Evolutionary conservation across 331 rosid genomes (phyloP), one percentile per base, ranked within the genome.

Genomic region (Rhamnella rubrinervis): DNA sequence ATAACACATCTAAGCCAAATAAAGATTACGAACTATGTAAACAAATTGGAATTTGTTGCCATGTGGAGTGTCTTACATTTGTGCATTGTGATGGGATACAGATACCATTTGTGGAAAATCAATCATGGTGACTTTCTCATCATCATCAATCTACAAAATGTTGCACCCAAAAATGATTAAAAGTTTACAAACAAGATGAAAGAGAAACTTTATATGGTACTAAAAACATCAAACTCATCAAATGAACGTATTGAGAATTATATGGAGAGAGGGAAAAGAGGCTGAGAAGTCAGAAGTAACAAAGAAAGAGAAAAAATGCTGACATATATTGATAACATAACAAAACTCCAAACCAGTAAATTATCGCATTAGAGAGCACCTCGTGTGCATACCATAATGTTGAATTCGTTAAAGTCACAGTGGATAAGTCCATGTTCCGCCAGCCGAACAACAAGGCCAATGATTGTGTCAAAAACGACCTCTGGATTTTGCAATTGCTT

Each of bases 71-170:
- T 61, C 96, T 82, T 84, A 92, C 97, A 92, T 92, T 78, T 92
- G 91, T 10, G 92, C 96, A 73, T 92, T 92, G 19, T 84, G 93
- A 77, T 92, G 96, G 12, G 89, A 87, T 68, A 89, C 88, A 64
- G 97, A 92, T 41, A 92, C 97, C 97, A 89, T 92, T 77, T 92
- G 96, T 6, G 96, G 97, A 83, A 92, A 92, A 79, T 92, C 96
- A 77, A 92, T 92, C 92, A 92, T 69, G 23, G 97, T 92, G 71
- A 92, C 46, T 60, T 84, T 86, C 81, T 87, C 96, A 13, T 92
- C 97, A 59, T 92, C 96, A 55, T 79, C 86, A 66, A 92, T 92
- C 97, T 92, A 76, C 77, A 82, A 35, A 53, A 23, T 65, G 82
- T 4, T 8, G 59, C 61, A 59, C 6, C 50, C 40, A 41, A 38